phyloP scores from a whole-genome alignment of 164 flowering plant genomes.

The Saururus chinensis region DNA sequence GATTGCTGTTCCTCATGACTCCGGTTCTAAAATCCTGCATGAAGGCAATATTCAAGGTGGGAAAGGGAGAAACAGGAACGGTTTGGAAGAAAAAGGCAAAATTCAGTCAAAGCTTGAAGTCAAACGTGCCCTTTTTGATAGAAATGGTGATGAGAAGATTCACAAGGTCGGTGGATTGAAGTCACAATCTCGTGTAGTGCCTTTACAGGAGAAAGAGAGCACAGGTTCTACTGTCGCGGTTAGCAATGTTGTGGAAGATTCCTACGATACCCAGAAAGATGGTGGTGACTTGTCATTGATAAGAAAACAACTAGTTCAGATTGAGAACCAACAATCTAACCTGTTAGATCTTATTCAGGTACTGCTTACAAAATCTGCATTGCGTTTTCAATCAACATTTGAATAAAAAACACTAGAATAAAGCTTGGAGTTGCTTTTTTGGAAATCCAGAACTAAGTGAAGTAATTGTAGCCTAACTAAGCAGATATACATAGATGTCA shows the following conservation, averaged over 20 bases:
- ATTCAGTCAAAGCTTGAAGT: slow-evolving; percentile 27
- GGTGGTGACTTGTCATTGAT: slow-evolving; percentile 51
- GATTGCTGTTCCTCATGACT: slow-evolving; percentile 27
- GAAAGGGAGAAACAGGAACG: slow-evolving; percentile 8
- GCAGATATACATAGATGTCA: too few species aligned
- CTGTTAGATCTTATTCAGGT: slow-evolving; percentile 85
- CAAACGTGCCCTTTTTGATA: slow-evolving; percentile 37
- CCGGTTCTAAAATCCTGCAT: slow-evolving; percentile 7
- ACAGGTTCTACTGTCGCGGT: slow-evolving; percentile 8
- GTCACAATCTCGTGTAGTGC: slow-evolving; percentile 67
- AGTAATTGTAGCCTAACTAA: too few species aligned
- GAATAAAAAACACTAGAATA: too few species aligned
- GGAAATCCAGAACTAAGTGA: too few species aligned
- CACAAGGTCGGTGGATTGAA: slow-evolving; percentile 32
- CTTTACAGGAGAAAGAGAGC: slow-evolving; percentile 32
- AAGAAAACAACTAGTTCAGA: slow-evolving; percentile 73
- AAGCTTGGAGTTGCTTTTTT: too few species aligned
- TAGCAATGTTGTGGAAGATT: slow-evolving; percentile 25
- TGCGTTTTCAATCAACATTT: neutral
- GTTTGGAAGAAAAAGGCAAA: slow-evolving; percentile 14
- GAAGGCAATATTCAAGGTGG: slow-evolving; percentile 17
- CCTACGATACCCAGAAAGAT: slow-evolving; percentile 30
- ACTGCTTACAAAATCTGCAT: slow-evolving; percentile 3
- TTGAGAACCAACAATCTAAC: slow-evolving; percentile 80
- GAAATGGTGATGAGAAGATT: slow-evolving; percentile 31